These are phyloP conservation scores for Cryphonectria radicalis DNA, from an alignment of 2,329 filamentous ascomycete species.

Conservation along the genomic window DNA sequence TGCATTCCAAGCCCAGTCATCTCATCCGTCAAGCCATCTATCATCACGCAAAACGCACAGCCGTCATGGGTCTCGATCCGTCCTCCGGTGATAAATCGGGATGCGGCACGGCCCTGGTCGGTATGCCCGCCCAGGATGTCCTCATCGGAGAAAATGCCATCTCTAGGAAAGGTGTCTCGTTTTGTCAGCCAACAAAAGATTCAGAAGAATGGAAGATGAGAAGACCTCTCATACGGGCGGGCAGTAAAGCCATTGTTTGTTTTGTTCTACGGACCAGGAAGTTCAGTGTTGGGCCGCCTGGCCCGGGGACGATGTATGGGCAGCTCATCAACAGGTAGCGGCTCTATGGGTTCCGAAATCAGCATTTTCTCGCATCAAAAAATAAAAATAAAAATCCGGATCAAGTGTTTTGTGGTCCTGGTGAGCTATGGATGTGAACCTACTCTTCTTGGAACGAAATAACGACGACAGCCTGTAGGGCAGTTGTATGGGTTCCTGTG, in stretches of 20 bases:
- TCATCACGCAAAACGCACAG: conserved; percentile 5
- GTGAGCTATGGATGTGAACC: neutral
- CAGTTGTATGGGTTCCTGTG: conserved; percentile 1
- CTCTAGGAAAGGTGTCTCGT: neutral
- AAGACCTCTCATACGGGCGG: neutral
- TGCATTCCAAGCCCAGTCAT: neutral
- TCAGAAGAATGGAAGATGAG: neutral
- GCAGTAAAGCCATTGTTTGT: neutral
- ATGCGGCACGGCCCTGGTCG: conserved; percentile 7
- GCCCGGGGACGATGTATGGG: neutral
- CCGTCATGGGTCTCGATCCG: neutral
- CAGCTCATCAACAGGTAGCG: neutral
- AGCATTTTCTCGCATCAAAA: neutral
- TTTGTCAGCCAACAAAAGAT: neutral
- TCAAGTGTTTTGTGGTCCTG: neutral
- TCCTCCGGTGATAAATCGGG: neutral
- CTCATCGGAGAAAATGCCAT: conserved; percentile 11
- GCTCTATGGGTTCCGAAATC: neutral
- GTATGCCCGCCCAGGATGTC: conserved; percentile 14
- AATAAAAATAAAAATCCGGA: neutral
- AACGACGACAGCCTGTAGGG: neutral
- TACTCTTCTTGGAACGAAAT: conserved; percentile 12
- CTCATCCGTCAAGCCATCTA: neutral
- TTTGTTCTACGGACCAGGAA: neutral
- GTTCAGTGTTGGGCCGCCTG: neutral